Evolutionary conservation across 2,329 filamentous ascomycete genomes (phyloP), one percentile per base, ranked within the genome.

Genomic region (Alternaria postmessia): DNA sequence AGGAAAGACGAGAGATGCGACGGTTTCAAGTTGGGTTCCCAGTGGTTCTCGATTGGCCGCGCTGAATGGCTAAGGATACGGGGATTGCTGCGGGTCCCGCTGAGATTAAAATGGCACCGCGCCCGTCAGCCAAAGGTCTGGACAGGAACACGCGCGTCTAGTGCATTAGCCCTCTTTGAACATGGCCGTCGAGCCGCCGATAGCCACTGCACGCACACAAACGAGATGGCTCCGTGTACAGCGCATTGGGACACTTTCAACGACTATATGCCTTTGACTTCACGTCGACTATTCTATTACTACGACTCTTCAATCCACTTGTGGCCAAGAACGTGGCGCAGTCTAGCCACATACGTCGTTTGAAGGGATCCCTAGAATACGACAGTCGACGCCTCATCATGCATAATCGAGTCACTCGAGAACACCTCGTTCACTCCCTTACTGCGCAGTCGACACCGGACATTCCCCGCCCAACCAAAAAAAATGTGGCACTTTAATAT

Each of bases 11-110:
- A 52, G 54, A 58, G 49, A 65, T 67, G 63, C 62, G 64, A 67
- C 64, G 62, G 71, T 74, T 74, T 74, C 71, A 74, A 57, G 36
- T 57, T 51, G 57, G 53, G 41, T 54, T 55, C 51, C 57, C 55
- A 43, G 48, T 41, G 36, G 30, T 54, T 59, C 56, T 57, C 57
- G 44, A 65, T 67, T 67, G 65, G 65, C 58, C 55, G 39, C 47
- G 32, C 32, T 16, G 46, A 36, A 18, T 48, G 47, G 56, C 38
- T 42, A 57, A 47, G 61, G 57, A 55, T 57, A 34, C 30, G 55
- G 63, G 55, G 54, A 58, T 56, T 51, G 49, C 51, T 42, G 57
- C 57, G 57, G 61, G 54, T 63, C 61, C 49, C 61, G 51, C 51
- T 67, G 58, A 69, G 58, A 69, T 68, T 66, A 69, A 65, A 62